These are phyloP conservation scores for Carex arenaria DNA, from an alignment of 202 grass and related monocot genomes.

Conservation along the genomic window DNA sequence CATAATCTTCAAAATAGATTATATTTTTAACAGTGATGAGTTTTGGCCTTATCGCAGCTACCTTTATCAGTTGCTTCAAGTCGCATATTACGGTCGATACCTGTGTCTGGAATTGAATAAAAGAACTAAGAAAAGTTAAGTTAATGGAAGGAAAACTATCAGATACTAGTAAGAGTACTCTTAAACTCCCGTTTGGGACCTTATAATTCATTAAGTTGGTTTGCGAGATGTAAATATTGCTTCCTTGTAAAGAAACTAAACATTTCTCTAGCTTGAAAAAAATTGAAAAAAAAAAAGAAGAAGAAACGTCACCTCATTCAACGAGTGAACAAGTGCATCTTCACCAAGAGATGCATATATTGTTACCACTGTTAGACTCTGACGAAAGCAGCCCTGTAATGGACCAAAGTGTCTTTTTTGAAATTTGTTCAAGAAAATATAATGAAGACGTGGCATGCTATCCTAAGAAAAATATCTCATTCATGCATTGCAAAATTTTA, in stretches of 20 bases:
- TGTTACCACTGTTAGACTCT: conserved; percentile 73
- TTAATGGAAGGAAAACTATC: not conserved
- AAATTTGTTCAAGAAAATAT: not conserved
- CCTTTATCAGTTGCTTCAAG: conserved; percentile 78
- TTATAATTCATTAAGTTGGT: not conserved
- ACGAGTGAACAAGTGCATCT: conserved; percentile 81
- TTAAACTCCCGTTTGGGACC: not conserved
- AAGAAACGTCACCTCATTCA: conserved; percentile 65
- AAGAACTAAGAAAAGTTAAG: not conserved
- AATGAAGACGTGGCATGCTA: not conserved
- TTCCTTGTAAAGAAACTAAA: conserved; percentile 7
- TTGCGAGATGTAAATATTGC: not conserved
- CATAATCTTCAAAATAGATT: conserved; percentile 81
- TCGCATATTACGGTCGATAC: conserved; percentile 76
- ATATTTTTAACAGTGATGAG: conserved; percentile 51
- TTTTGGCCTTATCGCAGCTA: conserved; percentile 57
- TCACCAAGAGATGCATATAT: conserved; percentile 93
- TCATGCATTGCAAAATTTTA: not conserved
- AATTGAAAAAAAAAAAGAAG: not conserved
- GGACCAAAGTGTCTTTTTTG: not conserved
- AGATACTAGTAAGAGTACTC: not conserved
- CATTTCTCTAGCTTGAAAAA: conserved; percentile 17
- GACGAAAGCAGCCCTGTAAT: conserved; percentile 68
- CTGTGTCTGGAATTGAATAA: conserved; percentile 69
- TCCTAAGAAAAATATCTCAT: not conserved